phyloP scores from a whole-genome alignment of 2,329 filamentous ascomycete genomes.

The Dryadomyces quercivorus region DNA sequence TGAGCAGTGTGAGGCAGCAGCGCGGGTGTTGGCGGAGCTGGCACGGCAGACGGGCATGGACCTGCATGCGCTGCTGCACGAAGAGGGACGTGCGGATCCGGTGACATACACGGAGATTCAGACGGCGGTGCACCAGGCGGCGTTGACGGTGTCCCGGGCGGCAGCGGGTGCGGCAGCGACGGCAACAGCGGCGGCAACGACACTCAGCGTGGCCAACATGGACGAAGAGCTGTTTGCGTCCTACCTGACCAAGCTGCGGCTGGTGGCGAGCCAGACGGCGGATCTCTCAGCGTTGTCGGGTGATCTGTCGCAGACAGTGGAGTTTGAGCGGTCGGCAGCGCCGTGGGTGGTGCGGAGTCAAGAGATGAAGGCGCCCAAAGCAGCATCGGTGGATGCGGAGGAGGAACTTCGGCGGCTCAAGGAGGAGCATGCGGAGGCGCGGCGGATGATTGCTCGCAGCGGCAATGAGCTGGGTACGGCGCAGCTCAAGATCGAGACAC shows the following conservation, averaged over 20 bases:
- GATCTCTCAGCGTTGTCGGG: slow-evolving; percentile 59
- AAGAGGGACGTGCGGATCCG: slow-evolving; percentile 55
- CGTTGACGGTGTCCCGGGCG: slow-evolving; percentile 20
- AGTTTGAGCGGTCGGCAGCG: slow-evolving; percentile 63
- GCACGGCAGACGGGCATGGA: slow-evolving; percentile 54
- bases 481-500: slow-evolving; percentile 83
- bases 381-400: slow-evolving; percentile 68
- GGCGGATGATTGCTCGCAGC: slow-evolving; percentile 56
- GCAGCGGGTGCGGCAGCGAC: slow-evolving; percentile 24
- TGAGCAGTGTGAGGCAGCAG: slow-evolving; percentile 53
- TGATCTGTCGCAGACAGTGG: slow-evolving; percentile 60
- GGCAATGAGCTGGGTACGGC: slow-evolving; percentile 79
- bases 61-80: slow-evolving; percentile 53
- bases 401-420: slow-evolving; percentile 72
- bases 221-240: slow-evolving; percentile 55
- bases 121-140: slow-evolving; percentile 45
- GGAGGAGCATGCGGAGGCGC: slow-evolving; percentile 68
- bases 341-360: slow-evolving; percentile 79
- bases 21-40: slow-evolving; percentile 53
- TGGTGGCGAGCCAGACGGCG: slow-evolving; percentile 49
- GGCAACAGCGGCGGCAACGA: background rate
- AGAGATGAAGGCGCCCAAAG: slow-evolving; percentile 72
- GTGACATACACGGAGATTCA: slow-evolving; percentile 57
- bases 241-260: slow-evolving; percentile 54
- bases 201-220: background rate